Evolutionary conservation across 257 asterid genomes (phyloP), one percentile per base, ranked within the genome.

Genomic region (Eustoma russellianum): DNA sequence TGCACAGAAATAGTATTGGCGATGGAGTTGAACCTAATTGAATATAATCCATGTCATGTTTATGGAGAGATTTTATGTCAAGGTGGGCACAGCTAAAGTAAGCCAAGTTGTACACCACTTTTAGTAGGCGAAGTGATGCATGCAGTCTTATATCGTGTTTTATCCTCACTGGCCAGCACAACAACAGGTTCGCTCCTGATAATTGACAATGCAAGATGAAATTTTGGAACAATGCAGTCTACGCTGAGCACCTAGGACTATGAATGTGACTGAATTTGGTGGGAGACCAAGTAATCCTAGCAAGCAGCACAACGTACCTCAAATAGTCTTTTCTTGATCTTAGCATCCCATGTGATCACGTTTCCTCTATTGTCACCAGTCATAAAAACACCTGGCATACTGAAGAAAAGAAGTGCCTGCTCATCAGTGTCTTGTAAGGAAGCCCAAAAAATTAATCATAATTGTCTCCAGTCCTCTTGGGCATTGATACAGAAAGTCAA

Each of bases 311-410:
- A 41, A 30, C 38, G 55, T 79, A 83, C 95, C 93, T 86, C 88
- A 70, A 60, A 33, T 53, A 84, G 56, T 52, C 95, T 82, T 68
- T 70, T 91, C 73, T 63, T 82, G 67, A 69, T 72, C 55, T 57
- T 76, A 72, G 84, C 75, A 77, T 86, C 93, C 98, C 98, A 90
- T 19, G 74, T 52, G 57, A 66, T 65, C 62, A 76, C 87, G 57
- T 82, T 67, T 54, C 98, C 98, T 14, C 83, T 86, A 47, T 79
- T 69, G 70, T 90, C 95, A 34, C 95, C 96, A 34, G 94, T 83
- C 40, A 73, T 85, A 58, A 86, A 78, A 61, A 78, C 63, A 49
- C 85, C 82, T 33, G 50, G 28, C 50, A 49, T 11, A 62, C 96
- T 86, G 83, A 73, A 53, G 48, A 67, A 50, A 33, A 62, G 52